Base-by-base conservation (phyloP, 2,329 filamentous ascomycete genomes). In the Metarhizium anisopliae region DNA sequence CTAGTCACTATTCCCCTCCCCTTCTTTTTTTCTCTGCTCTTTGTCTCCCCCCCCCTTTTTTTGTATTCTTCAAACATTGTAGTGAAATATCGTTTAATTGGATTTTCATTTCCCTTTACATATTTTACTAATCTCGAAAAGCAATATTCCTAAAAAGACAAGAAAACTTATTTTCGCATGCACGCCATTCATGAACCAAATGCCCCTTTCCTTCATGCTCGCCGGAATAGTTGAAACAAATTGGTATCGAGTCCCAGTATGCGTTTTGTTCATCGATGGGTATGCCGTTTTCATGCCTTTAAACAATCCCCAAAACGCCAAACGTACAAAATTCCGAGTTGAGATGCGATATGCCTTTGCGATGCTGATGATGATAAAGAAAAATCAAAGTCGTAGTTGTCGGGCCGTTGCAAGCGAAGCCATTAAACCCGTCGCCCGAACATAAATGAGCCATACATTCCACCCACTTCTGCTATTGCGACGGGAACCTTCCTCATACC, bases 401-500 rank as follows among this genome's bases (percentile, higher is more conserved):
- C 29, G 10, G 2, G 18, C 20, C 32, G 5, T 18, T 38, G 55
- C 43, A 18, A 51, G 14, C 2, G 10, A 53, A 55, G 50, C 55
- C 43, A 32, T 74, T 69, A 84, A 56, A 84, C 68, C 65, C 79
- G 78, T 61, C 80, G 73, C 64, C 80, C 80, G 71, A 84, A 84
- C 81, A 84, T 84, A 64, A 80, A 84, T 29, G 75, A 80, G 25
- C 94, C 94, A 67, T 97, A 96, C 67, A 95, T 95, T 59, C 90
- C 90, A 64, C 96, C 94, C 30, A 97, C 88, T 70, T 97, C 93
- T 54, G 92, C 90, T 66, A 85, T 83, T 30, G 89, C 90, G 62
- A 97, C 86, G n/a, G 93, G 95, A 47, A 97, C 80, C 74, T 97
- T 94, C 59, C 87, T 80, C 84, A 91, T 91, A 42, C 89, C 89